Evolutionary conservation across 1,284 basidiomycete species (phyloP).

Genomic region (Cutaneotrichosporon mucoides): DNA sequence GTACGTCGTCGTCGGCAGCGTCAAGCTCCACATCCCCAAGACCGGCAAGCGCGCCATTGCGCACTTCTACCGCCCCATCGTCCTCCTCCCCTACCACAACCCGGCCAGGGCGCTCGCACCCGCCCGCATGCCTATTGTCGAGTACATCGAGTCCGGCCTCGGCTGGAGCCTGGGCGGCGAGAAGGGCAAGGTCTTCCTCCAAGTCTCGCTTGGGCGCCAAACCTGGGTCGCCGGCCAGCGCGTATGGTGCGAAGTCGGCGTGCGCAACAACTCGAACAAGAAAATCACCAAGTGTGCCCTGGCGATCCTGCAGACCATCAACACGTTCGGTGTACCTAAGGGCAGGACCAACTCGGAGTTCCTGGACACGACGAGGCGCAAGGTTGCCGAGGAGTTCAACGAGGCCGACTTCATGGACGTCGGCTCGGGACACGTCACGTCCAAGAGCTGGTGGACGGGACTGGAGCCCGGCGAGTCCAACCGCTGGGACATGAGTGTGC

Average conservation of each 20-base stretch:
- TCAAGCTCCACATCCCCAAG: constrained; percentile 70
- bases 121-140: constrained; percentile 60
- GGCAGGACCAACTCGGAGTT: constrained; percentile 41
- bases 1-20: constrained; percentile 80
- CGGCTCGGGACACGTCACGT: constrained; percentile 63
- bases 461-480: constrained; percentile 60
- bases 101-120: constrained; percentile 63
- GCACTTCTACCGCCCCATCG: constrained; percentile 84
- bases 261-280: constrained; percentile 71
- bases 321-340: constrained; percentile 60
- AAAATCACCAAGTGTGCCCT: constrained; percentile 66
- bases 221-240: constrained; percentile 83
- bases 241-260: constrained; percentile 65
- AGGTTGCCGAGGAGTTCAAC: constrained; percentile 62
- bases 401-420: constrained; percentile 59
- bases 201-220: constrained; percentile 67
- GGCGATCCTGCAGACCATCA: constrained; percentile 66
- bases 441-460: constrained; percentile 83
- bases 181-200: constrained; percentile 65
- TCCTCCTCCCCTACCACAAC: constrained; percentile 75
- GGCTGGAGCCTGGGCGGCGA: constrained; percentile 59
- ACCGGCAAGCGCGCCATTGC: constrained; percentile 69
- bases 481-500: constrained; percentile 58
- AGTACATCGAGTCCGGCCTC: constrained; percentile 58
- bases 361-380: constrained; percentile 53